Base-by-base conservation (phyloP, 1,284 basidiomycete species). In the Moniliella sp. region DNA sequence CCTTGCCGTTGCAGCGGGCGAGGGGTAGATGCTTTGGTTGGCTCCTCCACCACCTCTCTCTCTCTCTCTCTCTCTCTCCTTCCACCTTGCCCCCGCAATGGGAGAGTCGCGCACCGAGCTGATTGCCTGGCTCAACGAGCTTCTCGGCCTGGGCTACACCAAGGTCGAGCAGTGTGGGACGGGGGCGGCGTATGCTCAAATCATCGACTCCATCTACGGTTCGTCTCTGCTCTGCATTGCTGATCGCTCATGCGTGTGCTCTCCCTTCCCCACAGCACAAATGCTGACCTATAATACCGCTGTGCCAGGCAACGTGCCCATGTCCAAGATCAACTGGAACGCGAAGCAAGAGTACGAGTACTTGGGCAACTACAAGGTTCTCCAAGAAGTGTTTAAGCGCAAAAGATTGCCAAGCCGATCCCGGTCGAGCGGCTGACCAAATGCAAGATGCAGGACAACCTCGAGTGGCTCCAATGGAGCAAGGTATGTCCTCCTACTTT, bases 401-500 rank as follows among this genome's bases (percentile, higher is more conserved):
- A 77, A 59, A 60, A 72, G 80, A 61, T 78, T 94, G 43, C 83
- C 91, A 62, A 94, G 86, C 81, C 86, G 86, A 9, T 86, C 97
- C 55, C 78, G 72, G 1, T 78, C 97, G 15, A 84, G 93, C 46
- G 76, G 70, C 72, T 99, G 33, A 74, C 84, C 29, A 88, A 88
- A 65, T 97, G 88, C 69, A 94, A 94, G 68, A 97, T 97, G 88
- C 91, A 94, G 28, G 91, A 97, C 64, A 99, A 99, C 64, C 75
- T 99, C 48, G 91, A 99, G 62, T 97, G 97, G 64, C 61, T 88
- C 35, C 88, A 99, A 63, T 97, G 88, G 88, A 70, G 83, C 54
- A 86, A 23, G 21, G 21, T 23, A n/a, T 23, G 21, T 23, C 8
- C 21, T n/a, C n/a, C n/a, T n/a, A n/a, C n/a, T n/a, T n/a, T n/a